Base-by-base conservation (phyloP, 1,139 yeast genomes). In the Pichia sp. region DNA sequence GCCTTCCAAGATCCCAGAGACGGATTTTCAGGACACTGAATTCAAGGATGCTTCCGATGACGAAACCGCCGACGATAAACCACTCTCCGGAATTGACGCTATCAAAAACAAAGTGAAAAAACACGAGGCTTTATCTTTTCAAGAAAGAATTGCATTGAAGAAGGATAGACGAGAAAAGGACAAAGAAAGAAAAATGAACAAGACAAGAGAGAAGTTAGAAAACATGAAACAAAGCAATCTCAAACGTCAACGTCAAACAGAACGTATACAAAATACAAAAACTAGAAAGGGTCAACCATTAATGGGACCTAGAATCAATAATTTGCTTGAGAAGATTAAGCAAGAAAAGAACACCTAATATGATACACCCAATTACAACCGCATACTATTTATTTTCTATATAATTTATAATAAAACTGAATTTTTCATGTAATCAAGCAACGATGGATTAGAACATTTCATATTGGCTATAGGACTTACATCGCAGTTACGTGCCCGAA, bases 251-350 rank as follows among this genome's bases (percentile, higher is more conserved):
- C 44, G 36, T 27, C 58, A 59, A 48, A 53, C 79, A 53, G 77
- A 76, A 49, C 69, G 68, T 33, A 56, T 85, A 11, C 55, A 51
- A 42, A 67, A 80, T 2, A 76, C 84, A 53, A 81, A 72, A 51
- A 90, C 96, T 1, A 73, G 73, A 53, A 66, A 73, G 6, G 97
- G 98, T 1, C 98, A 91, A 64, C 97, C 97, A 2, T 67, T 79
- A 42, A 88, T 91, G 95, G 96, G 89, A 0, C 94, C 96, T 10
- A 77, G 96, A 63, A 88, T 91, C 51, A 85, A 81, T 51, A 79
- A 82, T 56, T 70, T 91, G 38, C 71, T 91, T 46, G 95, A 86
- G 48, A 88, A 89, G 66, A 87, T 91, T 53, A 79, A 77, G 58
- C 72, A 70, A 44, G 81, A 80, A 52, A 58, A 50, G 24, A 35